Evolutionary conservation across 2,329 filamentous ascomycete genomes (phyloP), one percentile per base, ranked within the genome.

Genomic region (Pseudovirgaria hyperparasitica): DNA sequence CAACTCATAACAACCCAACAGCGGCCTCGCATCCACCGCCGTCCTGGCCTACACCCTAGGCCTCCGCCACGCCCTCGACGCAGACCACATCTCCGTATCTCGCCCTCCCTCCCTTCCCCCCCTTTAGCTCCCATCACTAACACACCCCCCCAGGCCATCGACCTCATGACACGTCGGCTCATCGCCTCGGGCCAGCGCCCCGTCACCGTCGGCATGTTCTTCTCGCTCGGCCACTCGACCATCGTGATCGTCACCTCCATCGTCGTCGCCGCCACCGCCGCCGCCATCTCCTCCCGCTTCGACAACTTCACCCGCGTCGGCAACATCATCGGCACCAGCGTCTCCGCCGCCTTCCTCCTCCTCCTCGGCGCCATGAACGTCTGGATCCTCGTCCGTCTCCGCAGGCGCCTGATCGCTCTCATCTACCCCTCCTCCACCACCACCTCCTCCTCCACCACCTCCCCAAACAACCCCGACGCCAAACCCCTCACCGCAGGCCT

Each of bases 131-230:
- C 20, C 6, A 10, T 22, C 13, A n/a, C 14, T 23, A 22, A 26
- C n/a, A 11, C 6, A 13, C n/a, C 7, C 5, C 25, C 3, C 5
- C 15, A 66, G 42, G 87, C 86, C 36, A 98, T 96, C 43, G 87
- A 96, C 55, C 69, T 96, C 19, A 92, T 92, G 76, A 96, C 90
- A 1, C 70, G 90, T 3, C 75, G 87, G 5, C 70, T 96, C 14
- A 73, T 96, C 19, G 86, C 86, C 1, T 71, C 81, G 0, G 85
- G 84, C 11, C 82, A 90, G 46, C 72, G 72, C 2, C 86, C 87
- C 2, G 85, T 92, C 8, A 87, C 86, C 0, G 87, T 96, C 2
- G 90, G 87, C 22, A 93, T 84, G 1, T 96, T 82, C 51, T 96
- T 98, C 62, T 87, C 80, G 1, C 68, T 96, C 0, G 87, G 90